phyloP scores from a whole-genome alignment of 1,284 basidiomycete species.

The Neonothopanus nambi region DNA sequence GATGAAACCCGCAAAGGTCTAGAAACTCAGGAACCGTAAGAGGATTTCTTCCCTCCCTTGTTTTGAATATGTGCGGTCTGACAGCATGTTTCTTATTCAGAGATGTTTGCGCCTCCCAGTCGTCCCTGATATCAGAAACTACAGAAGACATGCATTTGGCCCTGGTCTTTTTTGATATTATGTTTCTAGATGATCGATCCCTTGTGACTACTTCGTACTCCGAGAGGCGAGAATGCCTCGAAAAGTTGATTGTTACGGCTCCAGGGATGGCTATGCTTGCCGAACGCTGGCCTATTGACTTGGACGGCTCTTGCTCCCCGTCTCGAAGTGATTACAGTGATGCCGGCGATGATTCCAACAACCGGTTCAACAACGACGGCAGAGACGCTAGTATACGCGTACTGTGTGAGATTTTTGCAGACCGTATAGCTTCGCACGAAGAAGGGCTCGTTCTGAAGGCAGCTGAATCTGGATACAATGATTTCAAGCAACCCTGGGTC shows the following conservation, averaged over 20 bases:
- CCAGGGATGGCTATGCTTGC: slow-evolving; percentile 66
- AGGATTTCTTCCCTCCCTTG: too few species aligned
- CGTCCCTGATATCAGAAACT: slow-evolving; percentile 39
- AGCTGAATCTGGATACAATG: slow-evolving; percentile 64
- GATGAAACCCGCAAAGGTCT: neutral
- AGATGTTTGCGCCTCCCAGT: slow-evolving; percentile 42
- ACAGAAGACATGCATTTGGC: slow-evolving; percentile 61
- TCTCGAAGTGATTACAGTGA: slow-evolving; percentile 15
- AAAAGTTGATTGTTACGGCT: slow-evolving; percentile 50
- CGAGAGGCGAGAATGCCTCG: slow-evolving; percentile 59
- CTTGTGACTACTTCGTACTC: slow-evolving; percentile 59
- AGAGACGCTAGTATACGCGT: slow-evolving; percentile 21
- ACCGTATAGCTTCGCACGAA: slow-evolving; percentile 47
- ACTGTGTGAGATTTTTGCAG: slow-evolving; percentile 52
- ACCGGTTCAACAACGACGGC: slow-evolving; percentile 18
- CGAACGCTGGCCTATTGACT: slow-evolving; percentile 45
- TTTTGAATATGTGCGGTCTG: too few species aligned
- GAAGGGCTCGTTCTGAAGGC: slow-evolving; percentile 83
- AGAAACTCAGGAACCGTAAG: too few species aligned
- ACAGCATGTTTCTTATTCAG: neutral
- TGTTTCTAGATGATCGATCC: slow-evolving; percentile 61
- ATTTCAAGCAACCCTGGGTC: slow-evolving; percentile 67
- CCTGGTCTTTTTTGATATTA: slow-evolving; percentile 83
- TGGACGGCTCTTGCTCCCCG: slow-evolving; percentile 19
- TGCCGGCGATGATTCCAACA: slow-evolving; percentile 10